Base-by-base conservation (phyloP, 2,329 filamentous ascomycete genomes). In the Colletotrichum lentis region DNA sequence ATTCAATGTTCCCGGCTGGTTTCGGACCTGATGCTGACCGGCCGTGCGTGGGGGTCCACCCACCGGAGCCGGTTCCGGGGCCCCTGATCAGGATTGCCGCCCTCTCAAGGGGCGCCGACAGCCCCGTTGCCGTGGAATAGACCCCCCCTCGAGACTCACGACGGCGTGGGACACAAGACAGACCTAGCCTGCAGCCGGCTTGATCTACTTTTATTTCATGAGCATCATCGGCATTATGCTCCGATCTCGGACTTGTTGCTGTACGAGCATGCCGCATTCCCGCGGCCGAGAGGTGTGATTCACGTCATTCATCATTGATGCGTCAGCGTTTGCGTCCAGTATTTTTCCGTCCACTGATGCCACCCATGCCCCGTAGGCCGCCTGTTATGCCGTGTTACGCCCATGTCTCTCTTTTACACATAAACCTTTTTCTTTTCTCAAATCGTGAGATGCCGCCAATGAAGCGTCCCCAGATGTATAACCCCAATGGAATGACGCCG, bases 401-500 rank as follows among this genome's bases (percentile, higher is more conserved):
- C 61, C 61, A 7, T 27, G 31, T 31, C 37, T 41, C 49, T 37
- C 10, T 44, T 8, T 49, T 47, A 35, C 24, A 44, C 12, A 24
- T 24, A 24, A 31, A 65, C 22, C 39, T 8, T 35, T 47, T 39
- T 63, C 44, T 12, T 35, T 41, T 39, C 50, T 47, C 20, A 47
- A 54, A 11, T 20, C 47, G 47, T 46, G 62, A 46, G 44, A 61
- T 66, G 62, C 50, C 35, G 54, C 49, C 54, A 37, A 49, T 46
- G 50, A 22, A 55, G 50, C 56, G 56, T 44, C 56, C 56, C 37
- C 61, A 69, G 49, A 56, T 35, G 27, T 31, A 35, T 55, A 52
- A 59, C 43, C 62, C 62, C 27, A 12, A 47, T 56, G 55, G 22
- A 65, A 68, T 41, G 37, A 69, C 62, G 57, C 66, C 66, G 18